phyloP scores from a whole-genome alignment of 2,329 filamentous ascomycete genomes.

The Exserohilum rostratum region DNA sequence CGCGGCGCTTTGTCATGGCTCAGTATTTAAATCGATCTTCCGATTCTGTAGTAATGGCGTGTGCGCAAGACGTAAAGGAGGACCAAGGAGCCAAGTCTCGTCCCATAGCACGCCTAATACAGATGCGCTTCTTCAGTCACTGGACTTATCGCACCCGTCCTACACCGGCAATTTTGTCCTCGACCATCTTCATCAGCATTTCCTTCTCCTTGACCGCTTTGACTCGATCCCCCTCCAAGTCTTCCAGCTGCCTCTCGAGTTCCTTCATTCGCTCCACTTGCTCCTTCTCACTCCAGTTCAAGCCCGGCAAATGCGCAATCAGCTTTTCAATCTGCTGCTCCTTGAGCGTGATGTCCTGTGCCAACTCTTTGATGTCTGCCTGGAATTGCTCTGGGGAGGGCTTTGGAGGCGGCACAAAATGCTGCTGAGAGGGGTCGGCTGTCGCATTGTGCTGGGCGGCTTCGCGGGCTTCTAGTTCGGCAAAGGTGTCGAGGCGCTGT shows the following conservation, averaged over 20 bases:
- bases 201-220: slow-evolving; percentile 52
- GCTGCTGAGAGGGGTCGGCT: slow-evolving; percentile 19
- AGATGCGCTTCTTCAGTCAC: too few relatives aligned
- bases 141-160: slow-evolving; percentile 23
- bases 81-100: too few relatives aligned
- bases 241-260: slow-evolving; percentile 52
- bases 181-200: slow-evolving; percentile 51
- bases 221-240: slow-evolving; percentile 50
- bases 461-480: slow-evolving; percentile 38
- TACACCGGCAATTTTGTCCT: slow-evolving; percentile 53
- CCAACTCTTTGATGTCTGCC: slow-evolving; percentile 72
- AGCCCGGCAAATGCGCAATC: slow-evolving; percentile 75
- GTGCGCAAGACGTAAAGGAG: not conserved
- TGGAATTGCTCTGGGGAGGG: slow-evolving; percentile 59
- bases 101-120: too few relatives aligned
- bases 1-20: not conserved
- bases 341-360: slow-evolving; percentile 76
- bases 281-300: slow-evolving; percentile 78
- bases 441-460: slow-evolving; percentile 19
- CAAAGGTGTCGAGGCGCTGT: slow-evolving; percentile 45
- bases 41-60: not conserved
- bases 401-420: slow-evolving; percentile 17
- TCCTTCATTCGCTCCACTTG: slow-evolving; percentile 67
- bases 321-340: slow-evolving; percentile 83
- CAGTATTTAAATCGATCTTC: not conserved